Base-by-base conservation (phyloP, 371 early-diverging fungal genomes). In the Mucor saturninus region DNA sequence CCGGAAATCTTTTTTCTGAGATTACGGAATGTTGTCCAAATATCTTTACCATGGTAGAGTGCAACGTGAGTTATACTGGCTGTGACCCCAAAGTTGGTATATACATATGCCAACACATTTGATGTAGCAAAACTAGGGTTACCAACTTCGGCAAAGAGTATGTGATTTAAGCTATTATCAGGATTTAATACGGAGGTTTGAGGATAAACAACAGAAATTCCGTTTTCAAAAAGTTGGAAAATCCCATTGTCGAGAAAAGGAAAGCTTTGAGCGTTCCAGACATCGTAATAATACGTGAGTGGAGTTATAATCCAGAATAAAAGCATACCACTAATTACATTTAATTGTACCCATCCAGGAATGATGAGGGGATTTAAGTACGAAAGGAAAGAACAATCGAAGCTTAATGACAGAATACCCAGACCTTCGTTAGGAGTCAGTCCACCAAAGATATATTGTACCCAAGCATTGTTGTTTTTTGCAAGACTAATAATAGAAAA, bases 321-420 rank as follows among this genome's bases (percentile, higher is more conserved):
- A 15, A 71, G 9, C 26, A 81, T 65, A 35, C 83, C 83, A 56
- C 48, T 10, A 38, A 63, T 70, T 15, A 76, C 61, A 40, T 83
- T 83, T 6, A 77, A 6, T 26, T 80, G 81, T 11, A 76, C 73
- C 68, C 72, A 75, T 2, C 93, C 74, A 2, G 96, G 94, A 4
- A 95, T 63, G 0, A 92, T 83, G 5, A 94, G 68, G 26, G 83
- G 83, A 31, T 84, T 79, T 54, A 88, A 86, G 30, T 64, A 66
- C n/a, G 74, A 74, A 5, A 80, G 49, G 29, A 66, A 73, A 54
- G 74, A 75, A 82, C 84, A 84, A 65, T 84, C 84, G 49, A 84
- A 80, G 62, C 76, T 76, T 35, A 84, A 52, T 15, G 75, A 70
- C 28, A 81, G 62, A 30, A 84, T 69, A 31, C 84, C 84, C 39